Percentiles rank a stretch among this genome's conserved stretches.
Evolutionary conservation across 1,284 basidiomycete genomes (phyloP).

Genomic region (Tylopilus orsonianus): DNA sequence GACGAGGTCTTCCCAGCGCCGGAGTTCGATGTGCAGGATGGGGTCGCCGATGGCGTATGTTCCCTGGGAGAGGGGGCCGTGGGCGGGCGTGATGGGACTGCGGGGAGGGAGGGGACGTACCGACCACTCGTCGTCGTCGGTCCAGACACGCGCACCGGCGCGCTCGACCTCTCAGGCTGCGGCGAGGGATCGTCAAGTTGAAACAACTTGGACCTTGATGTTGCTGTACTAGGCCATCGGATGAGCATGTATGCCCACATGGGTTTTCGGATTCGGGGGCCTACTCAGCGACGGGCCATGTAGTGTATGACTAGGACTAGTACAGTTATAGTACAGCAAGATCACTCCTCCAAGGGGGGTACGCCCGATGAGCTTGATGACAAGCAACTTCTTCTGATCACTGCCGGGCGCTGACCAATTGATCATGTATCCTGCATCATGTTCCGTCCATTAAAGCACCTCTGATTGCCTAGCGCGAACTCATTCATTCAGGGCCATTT

Average conservation of each 20-base stretch:
- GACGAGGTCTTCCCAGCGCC: constrained; percentile 95
- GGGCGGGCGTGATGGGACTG: not conserved
- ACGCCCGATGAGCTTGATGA: no score
- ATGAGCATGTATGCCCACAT: constrained; percentile 46
- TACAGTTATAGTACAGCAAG: constrained; percentile 22
- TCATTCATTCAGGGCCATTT: no score
- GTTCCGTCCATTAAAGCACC: no score
- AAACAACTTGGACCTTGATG: constrained; percentile 82
- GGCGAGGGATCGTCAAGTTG: constrained; percentile 75
- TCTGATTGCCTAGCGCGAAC: no score
- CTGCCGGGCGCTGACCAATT: no score
- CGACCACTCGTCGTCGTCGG: constrained; percentile 92
- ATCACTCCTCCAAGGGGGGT: constrained; percentile 50
- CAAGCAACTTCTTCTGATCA: not conserved
- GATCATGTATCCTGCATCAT: no score
- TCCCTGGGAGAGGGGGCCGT: constrained; percentile 35
- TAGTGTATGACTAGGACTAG: constrained; percentile 4
- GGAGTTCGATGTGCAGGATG: constrained; percentile 94
- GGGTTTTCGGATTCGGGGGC: constrained; percentile 48
- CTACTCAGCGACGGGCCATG: constrained; percentile 44
- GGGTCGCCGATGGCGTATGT: constrained; percentile 81
- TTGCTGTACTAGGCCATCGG: constrained; percentile 54
- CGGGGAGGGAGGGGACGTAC: no score
- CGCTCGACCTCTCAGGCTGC: constrained; percentile 51
- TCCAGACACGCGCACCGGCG: constrained; percentile 76